Conservation (phyloP, 1,139 yeast species). For the Kazachstania sp. region DNA sequence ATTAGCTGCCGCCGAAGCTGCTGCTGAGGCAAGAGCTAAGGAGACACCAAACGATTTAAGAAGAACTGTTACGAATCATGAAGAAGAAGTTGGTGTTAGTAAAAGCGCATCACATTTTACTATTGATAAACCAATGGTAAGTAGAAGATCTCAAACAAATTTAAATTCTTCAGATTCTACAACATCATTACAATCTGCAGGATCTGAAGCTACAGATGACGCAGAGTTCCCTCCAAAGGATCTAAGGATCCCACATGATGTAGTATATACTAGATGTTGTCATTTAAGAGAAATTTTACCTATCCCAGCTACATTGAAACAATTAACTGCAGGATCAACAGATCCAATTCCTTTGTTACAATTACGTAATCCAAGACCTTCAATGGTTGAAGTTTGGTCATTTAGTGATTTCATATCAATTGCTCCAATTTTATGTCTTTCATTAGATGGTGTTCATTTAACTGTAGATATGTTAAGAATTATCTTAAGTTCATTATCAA, state of each 20-base stretch:
- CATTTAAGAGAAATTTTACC: slow-evolving; percentile 89
- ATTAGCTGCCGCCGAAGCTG: slow-evolving; percentile 32
- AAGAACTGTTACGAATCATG: slow-evolving; percentile 27
- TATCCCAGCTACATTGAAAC: slow-evolving; percentile 82
- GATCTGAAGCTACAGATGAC: slow-evolving; percentile 21
- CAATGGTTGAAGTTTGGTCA: slow-evolving; percentile 63
- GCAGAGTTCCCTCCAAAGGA: slow-evolving; percentile 24
- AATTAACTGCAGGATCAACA: slow-evolving; percentile 60
- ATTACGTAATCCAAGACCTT: slow-evolving; percentile 63
- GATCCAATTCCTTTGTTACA: slow-evolving; percentile 61
- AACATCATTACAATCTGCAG: slow-evolving; percentile 7
- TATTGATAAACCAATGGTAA: slow-evolving; percentile 46
- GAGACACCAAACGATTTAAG: slow-evolving; percentile 27
- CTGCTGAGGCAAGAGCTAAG: slow-evolving; percentile 32
- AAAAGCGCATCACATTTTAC: slow-evolving; percentile 37
- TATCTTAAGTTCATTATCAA: slow-evolving; percentile 51
- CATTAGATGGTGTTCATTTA: slow-evolving; percentile 61
- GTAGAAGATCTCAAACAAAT: slow-evolving; percentile 28
- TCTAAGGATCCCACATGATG: slow-evolving; percentile 43
- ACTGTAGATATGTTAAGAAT: slow-evolving; percentile 58
- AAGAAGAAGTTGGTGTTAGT: slow-evolving; percentile 39
- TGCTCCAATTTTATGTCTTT: slow-evolving; percentile 61
- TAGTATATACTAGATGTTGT: slow-evolving; percentile 82
- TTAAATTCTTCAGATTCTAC: slow-evolving; percentile 16
- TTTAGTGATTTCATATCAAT: slow-evolving; percentile 68